Conservation (phyloP, 1,284 basidiomycete species). For the Trametes versicolor region DNA sequence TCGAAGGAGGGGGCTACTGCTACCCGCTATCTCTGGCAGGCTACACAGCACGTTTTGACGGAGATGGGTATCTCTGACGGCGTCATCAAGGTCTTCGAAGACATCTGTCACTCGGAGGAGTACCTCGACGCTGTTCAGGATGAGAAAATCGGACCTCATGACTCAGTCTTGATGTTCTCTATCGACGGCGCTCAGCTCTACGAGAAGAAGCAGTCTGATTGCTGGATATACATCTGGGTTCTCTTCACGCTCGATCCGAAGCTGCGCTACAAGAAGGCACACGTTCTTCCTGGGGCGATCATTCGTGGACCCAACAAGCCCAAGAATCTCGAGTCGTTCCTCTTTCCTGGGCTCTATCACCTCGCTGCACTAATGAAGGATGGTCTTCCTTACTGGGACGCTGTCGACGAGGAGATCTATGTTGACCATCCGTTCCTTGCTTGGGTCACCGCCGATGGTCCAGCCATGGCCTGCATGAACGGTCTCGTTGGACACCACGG, state of each 20-base stretch:
- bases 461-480: not conserved
- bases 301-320: not conserved
- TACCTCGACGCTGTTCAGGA: not conserved
- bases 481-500: not conserved
- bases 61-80: too few relatives aligned
- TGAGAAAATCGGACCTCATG: not conserved
- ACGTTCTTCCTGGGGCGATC: not conserved
- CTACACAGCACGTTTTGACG: too few relatives aligned
- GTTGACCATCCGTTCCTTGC: not conserved
- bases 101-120: not conserved
- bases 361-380: not conserved
- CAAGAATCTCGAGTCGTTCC: not conserved
- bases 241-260: not conserved
- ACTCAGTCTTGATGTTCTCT: not conserved
- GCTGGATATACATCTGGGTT: not conserved
- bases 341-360: not conserved
- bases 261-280: not conserved
- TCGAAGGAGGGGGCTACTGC: too few relatives aligned
- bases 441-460: not conserved
- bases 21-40: too few relatives aligned
- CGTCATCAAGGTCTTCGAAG: not conserved
- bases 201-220: not conserved
- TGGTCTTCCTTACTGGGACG: not conserved
- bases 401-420: not conserved
- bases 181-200: slow-evolving; percentile 1